phyloP scores from a whole-genome alignment of 352 stramenopile genomes.

The Peronospora tabacina region DNA sequence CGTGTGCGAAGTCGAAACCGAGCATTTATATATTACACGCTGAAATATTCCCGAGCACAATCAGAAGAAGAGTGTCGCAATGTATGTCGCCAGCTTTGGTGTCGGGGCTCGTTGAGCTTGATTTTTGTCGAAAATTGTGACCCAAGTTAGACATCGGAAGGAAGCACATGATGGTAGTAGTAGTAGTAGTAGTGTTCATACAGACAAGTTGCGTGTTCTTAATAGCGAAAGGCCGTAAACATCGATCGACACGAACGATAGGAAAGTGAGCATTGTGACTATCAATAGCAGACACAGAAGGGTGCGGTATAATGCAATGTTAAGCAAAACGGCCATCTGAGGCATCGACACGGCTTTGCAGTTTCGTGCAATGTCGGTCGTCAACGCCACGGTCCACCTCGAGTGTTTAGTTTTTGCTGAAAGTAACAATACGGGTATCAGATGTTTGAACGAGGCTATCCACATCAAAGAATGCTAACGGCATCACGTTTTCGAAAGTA shows the following conservation, averaged over 20 bases:
- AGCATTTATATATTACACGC: not conserved
- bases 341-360: not conserved
- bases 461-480: too few relatives aligned
- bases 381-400: not conserved
- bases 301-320: too few relatives aligned
- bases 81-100: not conserved
- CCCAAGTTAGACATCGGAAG: not conserved
- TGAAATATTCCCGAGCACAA: not conserved
- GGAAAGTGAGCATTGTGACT: too few relatives aligned
- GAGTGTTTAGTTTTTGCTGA: not conserved
- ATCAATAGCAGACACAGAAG: too few relatives aligned
- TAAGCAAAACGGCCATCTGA: too few relatives aligned
- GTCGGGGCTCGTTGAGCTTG: not conserved
- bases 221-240: too few relatives aligned
- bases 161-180: too few relatives aligned
- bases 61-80: not conserved
- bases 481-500: not conserved
- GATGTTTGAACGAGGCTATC: not conserved
- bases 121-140: not conserved
- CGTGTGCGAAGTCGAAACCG: slow-evolving; percentile 8
- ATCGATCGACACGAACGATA: too few relatives aligned
- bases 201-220: too few relatives aligned
- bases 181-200: too few relatives aligned
- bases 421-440: not conserved
- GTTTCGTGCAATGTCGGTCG: not conserved